A percentile compares a stretch with the other conserved stretches of the same genome.
Conservation (phyloP, 192 early-diverging fungal genomes). For the Allomyces macrogynus region DNA sequence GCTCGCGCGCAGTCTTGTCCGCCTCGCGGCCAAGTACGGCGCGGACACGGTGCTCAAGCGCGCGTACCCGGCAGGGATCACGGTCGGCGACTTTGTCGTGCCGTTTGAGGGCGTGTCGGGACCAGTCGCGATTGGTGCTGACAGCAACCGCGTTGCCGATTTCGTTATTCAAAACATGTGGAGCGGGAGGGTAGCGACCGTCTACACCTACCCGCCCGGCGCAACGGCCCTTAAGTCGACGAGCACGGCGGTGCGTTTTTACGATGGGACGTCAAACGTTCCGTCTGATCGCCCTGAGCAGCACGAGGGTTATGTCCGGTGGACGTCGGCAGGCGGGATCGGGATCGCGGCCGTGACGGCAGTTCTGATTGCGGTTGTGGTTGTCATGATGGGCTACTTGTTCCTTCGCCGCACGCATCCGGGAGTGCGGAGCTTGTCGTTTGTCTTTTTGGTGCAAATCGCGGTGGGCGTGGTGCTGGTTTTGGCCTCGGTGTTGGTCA, state of each 20-base stretch:
- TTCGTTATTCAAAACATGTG: not conserved
- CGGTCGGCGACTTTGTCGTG: not conserved
- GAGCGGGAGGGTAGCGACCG: too few relatives aligned
- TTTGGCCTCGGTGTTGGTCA: not conserved
- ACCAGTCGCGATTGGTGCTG: not conserved
- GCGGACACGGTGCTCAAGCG: not conserved
- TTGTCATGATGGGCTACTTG: not conserved
- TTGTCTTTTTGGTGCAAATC: not conserved
- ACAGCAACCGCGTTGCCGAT: not conserved
- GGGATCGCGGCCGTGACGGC: not conserved
- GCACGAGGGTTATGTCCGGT: not conserved
- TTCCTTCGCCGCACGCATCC: not conserved
- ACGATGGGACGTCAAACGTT: not conserved
- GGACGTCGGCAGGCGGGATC: not conserved
- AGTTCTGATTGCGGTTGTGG: not conserved
- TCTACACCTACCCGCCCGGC: too few relatives aligned
- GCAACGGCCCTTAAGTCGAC: too few relatives aligned
- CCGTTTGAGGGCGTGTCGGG: not conserved
- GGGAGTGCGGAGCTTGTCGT: not conserved
- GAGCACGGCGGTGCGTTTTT: not conserved
- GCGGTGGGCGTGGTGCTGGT: not conserved
- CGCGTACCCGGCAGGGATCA: not conserved
- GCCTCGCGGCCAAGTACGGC: not conserved
- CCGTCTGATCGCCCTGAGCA: not conserved
- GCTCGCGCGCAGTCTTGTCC: not conserved